Base-by-base conservation (phyloP, 495 filamentous ascomycete genomes). In the Penicillium goetzii region DNA sequence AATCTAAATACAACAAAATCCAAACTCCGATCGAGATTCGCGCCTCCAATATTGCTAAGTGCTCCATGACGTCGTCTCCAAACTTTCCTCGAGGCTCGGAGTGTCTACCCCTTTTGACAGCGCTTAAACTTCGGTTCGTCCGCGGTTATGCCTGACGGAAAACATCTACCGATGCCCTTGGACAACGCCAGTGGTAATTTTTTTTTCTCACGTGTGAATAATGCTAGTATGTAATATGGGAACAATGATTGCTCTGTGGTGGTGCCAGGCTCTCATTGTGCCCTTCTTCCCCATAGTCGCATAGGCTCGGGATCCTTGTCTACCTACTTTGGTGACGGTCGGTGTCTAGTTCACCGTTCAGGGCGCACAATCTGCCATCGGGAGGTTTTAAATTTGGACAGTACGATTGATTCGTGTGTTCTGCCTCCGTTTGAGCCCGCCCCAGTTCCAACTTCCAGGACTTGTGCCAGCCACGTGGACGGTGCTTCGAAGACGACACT, bases 51-150 rank as follows among this genome's bases (percentile, higher is more conserved):
- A 9, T n/a, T 53, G 28, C 15, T 33, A 33, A 53, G 25, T 53
- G 33, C 33, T 33, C 17, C 34, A 68, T 68, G 66, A 68, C 66
- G 66, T 68, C 58, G 32, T 23, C 7, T 60, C 23, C 56, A 23
- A 57, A 59, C 33, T 15, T 23, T 51, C 11, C 32, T 60, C 62
- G 51, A 47, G 14, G 9, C 32, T 60, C 62, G 51, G 52, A n/a
- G 9, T 19, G 32, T 41, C 59, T 68, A 59, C 62, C 65, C 60
- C 41, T 62, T 68, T 62, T 62, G 61, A 67, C 61, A 65, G 64
- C 64, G 57, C 58, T 63, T 70, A 63, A 41, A 60, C 59, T 68
- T 65, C 19, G 41, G 61, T 59, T 59, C 45, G 61, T 60, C 51
- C 60, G 66, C 62, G 66, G 62, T 62, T 65, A 65, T 49, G 47